Evolutionary conservation across 2,329 filamentous ascomycete genomes (phyloP), one percentile per base, ranked within the genome.

Genomic region (Clarireedia sp.): DNA sequence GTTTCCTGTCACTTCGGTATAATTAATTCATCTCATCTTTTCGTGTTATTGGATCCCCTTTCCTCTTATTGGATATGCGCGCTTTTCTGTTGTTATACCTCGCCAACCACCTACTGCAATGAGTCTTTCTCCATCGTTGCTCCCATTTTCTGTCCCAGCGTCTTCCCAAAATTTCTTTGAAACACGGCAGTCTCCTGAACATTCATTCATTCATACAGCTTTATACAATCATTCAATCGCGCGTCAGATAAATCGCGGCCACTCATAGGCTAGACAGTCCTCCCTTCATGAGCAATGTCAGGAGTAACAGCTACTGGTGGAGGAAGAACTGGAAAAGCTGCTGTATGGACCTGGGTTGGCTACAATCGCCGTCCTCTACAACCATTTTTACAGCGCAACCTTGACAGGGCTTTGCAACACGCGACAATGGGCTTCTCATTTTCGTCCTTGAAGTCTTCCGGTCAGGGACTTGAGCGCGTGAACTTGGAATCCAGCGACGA

Each of bases 241-340:
- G 9, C 12, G 10, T 33, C 29, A 33, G 8, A 33, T 33, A 14
- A 33, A 33, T 33, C 29, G 10, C 29, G 9, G 29, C 29, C 29
- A 45, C 14, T 48, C 56, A 48, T 52, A 57, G 58, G 58, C 57
- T 57, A 51, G 46, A 48, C 41, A 37, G 56, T 56, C 51, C 45
- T 58, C 45, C 48, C 40, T 48, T 48, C 41, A 61, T 61, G 57
- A 62, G 54, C 58, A 48, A 64, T 64, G 62, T 63, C 61, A 56
- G n/a, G 52, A 47, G 51, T 33, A 33, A 33, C 49, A 43, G 55
- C 41, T 45, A 33, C 46, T 48, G 55, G 57, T 43, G 54, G 58
- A 58, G 62, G 60, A 56, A 58, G 59, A 33, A 51, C 26, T 26
- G 41, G 48, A 56, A 54, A 51, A 45, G 49, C 49, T 21, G 49